Evolutionary conservation across 108 stramenopile species (phyloP).

Genomic region (Conticribra guillardii): DNA sequence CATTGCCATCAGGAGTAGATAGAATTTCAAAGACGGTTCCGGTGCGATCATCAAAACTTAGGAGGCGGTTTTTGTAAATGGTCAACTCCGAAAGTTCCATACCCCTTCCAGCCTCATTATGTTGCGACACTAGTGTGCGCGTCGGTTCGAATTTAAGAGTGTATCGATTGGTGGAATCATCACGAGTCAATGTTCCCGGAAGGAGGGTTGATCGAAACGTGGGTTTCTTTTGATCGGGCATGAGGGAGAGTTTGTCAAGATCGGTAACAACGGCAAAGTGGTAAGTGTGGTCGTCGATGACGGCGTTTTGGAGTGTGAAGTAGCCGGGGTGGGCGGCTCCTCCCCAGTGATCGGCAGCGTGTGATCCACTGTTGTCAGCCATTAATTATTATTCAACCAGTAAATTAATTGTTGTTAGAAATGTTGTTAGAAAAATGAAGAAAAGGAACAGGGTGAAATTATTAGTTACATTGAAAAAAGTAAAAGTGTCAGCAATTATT

Average conservation of each 20-base stretch:
- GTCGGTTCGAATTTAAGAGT: slow-evolving; percentile 56
- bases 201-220: slow-evolving; percentile 69
- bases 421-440: no score
- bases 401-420: no score
- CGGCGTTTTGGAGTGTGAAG: slow-evolving; percentile 56
- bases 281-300: slow-evolving; percentile 59
- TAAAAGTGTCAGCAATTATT: no score
- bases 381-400: background rate
- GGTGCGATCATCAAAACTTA: slow-evolving; percentile 94
- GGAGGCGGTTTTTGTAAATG: slow-evolving; percentile 78
- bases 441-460: no score
- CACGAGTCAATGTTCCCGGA: slow-evolving; percentile 65
- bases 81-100: slow-evolving; percentile 93
- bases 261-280: slow-evolving; percentile 89
- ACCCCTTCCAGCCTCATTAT: slow-evolving; percentile 95
- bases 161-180: slow-evolving; percentile 52
- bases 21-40: slow-evolving; percentile 96
- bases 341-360: slow-evolving; percentile 54
- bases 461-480: background rate
- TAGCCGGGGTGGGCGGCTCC: slow-evolving; percentile 81
- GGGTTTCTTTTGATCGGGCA: slow-evolving; percentile 67
- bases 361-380: slow-evolving; percentile 29
- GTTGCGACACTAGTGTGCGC: slow-evolving; percentile 74
- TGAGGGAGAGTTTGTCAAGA: slow-evolving; percentile 77
- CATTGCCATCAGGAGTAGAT: slow-evolving; percentile 59